Evolutionary conservation across 2,329 filamentous ascomycete species (phyloP).

Genomic region (Trichocomaceae sp.): DNA sequence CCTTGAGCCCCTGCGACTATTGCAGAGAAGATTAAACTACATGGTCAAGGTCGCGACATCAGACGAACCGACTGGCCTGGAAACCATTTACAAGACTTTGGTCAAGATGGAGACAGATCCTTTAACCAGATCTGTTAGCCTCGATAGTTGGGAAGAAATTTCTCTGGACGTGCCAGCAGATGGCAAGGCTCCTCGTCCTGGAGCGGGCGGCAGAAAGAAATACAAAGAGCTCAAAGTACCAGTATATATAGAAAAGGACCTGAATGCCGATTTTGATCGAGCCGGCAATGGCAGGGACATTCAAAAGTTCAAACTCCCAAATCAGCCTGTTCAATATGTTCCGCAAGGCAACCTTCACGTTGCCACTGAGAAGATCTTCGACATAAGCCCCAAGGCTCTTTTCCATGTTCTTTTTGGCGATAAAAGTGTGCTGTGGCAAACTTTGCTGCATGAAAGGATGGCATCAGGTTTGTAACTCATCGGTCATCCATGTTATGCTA

Average conservation of each 20-base stretch:
- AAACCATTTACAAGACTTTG: slow-evolving; percentile 64
- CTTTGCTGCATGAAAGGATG: slow-evolving; percentile 76
- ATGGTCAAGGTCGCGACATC: slow-evolving; percentile 73
- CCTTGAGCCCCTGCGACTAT: slow-evolving; percentile 73
- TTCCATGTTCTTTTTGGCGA: slow-evolving; percentile 97
- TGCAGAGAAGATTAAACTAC: slow-evolving; percentile 78
- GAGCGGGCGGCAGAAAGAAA: slow-evolving; percentile 30
- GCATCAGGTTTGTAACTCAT: slow-evolving; percentile 48
- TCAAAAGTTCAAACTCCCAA: slow-evolving; percentile 73
- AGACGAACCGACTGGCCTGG: slow-evolving; percentile 60
- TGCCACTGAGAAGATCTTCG: slow-evolving; percentile 73
- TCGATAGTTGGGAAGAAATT: slow-evolving; percentile 88
- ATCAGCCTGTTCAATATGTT: slow-evolving; percentile 73
- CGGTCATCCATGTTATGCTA: background rate
- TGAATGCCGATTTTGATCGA: slow-evolving; percentile 44
- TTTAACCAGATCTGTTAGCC: slow-evolving; percentile 60
- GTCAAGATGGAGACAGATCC: slow-evolving; percentile 64
- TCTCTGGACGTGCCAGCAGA: slow-evolving; percentile 56
- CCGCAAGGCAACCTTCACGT: slow-evolving; percentile 72
- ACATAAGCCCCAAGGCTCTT: slow-evolving; percentile 85
- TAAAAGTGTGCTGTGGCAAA: slow-evolving; percentile 88
- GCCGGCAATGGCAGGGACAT: slow-evolving; percentile 39
- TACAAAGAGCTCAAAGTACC: slow-evolving; percentile 50
- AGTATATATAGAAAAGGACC: slow-evolving; percentile 57
- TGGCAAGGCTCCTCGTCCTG: slow-evolving; percentile 44